These are phyloP conservation scores for Gillenia trifoliata DNA, from an alignment of 306 rosid species.

Conservation along the genomic window DNA sequence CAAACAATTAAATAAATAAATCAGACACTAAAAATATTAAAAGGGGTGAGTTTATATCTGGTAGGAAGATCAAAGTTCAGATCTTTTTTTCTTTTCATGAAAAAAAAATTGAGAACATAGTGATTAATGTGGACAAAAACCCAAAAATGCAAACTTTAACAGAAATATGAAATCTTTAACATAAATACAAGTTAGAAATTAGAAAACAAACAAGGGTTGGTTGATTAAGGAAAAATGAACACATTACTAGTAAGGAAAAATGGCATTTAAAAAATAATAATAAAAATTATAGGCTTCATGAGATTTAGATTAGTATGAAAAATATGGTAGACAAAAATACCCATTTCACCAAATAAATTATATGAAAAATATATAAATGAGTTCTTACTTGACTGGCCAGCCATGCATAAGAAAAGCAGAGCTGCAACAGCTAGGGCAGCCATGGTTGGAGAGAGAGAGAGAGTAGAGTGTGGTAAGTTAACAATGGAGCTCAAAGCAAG, in stretches of 20 bases:
- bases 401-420: constrained; percentile 55
- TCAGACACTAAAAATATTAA: not conserved
- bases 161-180: not conserved
- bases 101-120: too few relatives aligned
- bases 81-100: not conserved
- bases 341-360: not conserved
- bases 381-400: constrained; percentile 56
- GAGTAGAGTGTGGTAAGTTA: constrained; percentile 9
- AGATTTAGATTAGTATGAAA: not conserved
- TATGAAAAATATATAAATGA: not conserved
- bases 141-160: not conserved
- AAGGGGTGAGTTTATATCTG: not conserved
- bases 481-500: constrained; percentile 3
- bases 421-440: constrained; percentile 39
- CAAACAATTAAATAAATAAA: not conserved
- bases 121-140: too few relatives aligned
- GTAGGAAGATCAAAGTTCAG: not conserved
- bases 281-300: not conserved
- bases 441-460: constrained; percentile 27
- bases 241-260: not conserved
- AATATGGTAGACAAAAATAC: not conserved
- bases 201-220: not conserved
- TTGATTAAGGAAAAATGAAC: not conserved
- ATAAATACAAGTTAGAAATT: not conserved
- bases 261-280: not conserved